Conservation (phyloP, 2,329 filamentous ascomycete genomes). For the Coccinonectria pachysandricola region DNA sequence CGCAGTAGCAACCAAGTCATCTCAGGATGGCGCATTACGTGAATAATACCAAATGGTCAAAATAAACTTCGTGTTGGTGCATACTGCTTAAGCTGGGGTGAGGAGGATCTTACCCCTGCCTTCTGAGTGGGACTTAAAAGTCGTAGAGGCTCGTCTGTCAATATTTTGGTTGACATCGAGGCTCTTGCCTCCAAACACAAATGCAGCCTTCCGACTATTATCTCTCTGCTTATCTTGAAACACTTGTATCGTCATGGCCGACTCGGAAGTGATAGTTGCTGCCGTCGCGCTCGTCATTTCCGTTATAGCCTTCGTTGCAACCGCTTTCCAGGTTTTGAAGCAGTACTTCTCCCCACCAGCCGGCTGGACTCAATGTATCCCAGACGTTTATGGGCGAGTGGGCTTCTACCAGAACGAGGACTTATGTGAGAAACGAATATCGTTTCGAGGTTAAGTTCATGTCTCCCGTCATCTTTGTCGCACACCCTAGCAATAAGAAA, state of each 20-base stretch:
- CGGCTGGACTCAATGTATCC: conserved; percentile 39
- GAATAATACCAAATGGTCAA: too few species aligned
- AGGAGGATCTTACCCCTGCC: too few species aligned
- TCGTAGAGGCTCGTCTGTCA: too few species aligned
- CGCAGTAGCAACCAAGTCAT: too few species aligned
- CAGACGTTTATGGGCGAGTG: conserved; percentile 38
- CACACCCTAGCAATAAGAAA: conserved; percentile 28
- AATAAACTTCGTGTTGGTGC: too few species aligned
- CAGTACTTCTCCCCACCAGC: conserved; percentile 40
- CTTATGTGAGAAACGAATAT: conserved; percentile 32
- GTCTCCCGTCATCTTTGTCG: conserved; percentile 41
- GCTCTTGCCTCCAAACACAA: too few species aligned
- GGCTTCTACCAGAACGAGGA: conserved; percentile 29
- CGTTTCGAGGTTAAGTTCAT: conserved; percentile 41
- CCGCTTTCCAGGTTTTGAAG: conserved; percentile 37
- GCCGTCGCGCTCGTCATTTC: conserved; percentile 36
- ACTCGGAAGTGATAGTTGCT: conserved; percentile 29
- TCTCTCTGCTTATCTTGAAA: too few species aligned
- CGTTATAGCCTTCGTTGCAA: conserved; percentile 34
- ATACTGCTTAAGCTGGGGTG: too few species aligned
- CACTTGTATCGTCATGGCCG: conserved; percentile 9
- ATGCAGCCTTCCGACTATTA: too few species aligned
- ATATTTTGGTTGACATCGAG: too few species aligned
- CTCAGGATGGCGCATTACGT: too few species aligned
- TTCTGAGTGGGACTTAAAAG: too few species aligned